These are phyloP conservation scores for Candida sanyiensis DNA, from an alignment of 805 yeast genomes.

Conservation along the genomic window DNA sequence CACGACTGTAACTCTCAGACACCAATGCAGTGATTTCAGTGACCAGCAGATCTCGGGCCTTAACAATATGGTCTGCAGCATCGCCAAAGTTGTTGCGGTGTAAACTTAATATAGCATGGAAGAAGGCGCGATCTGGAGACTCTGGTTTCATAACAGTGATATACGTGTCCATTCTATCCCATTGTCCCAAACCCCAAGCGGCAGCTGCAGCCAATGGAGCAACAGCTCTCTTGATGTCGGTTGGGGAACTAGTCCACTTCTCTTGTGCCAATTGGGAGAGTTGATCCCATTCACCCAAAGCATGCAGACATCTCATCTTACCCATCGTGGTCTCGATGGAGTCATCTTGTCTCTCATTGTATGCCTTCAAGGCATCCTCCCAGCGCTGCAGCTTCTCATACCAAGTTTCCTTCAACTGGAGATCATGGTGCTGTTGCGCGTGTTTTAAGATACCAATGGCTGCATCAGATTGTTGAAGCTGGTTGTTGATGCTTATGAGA, in stretches of 20 bases:
- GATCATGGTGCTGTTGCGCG: slow-evolving; percentile 84
- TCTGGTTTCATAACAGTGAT: slow-evolving; percentile 85
- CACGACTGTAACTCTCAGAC: slow-evolving; percentile 93
- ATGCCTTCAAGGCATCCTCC: slow-evolving; percentile 95
- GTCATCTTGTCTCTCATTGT: slow-evolving; percentile 69
- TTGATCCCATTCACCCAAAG: slow-evolving; percentile 98
- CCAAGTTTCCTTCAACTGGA: slow-evolving; percentile 96
- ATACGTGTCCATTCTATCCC: slow-evolving; percentile 94
- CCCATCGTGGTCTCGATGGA: slow-evolving; percentile 92
- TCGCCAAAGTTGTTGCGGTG: slow-evolving; percentile 83
- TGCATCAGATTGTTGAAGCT: slow-evolving; percentile 93
- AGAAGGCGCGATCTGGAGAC: slow-evolving; percentile 92
- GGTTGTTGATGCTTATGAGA: slow-evolving; percentile 86
- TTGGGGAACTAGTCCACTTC: slow-evolving; percentile 73
- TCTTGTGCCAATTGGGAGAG: slow-evolving; percentile 77
- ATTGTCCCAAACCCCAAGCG: slow-evolving; percentile 95
- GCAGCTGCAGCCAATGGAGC: slow-evolving; percentile 99
- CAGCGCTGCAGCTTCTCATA: slow-evolving; percentile 93
- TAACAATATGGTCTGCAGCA: slow-evolving; percentile 70
- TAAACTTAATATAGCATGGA: slow-evolving; percentile 80
- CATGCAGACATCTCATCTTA: slow-evolving; percentile 95
- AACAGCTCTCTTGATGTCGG: slow-evolving; percentile 71
- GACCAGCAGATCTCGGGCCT: slow-evolving; percentile 83
- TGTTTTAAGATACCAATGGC: slow-evolving; percentile 95
- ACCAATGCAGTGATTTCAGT: slow-evolving; percentile 93